Evolutionary conservation across 179 eudicot genomes (phyloP).

Genomic region (Carnegiea gigantea): DNA sequence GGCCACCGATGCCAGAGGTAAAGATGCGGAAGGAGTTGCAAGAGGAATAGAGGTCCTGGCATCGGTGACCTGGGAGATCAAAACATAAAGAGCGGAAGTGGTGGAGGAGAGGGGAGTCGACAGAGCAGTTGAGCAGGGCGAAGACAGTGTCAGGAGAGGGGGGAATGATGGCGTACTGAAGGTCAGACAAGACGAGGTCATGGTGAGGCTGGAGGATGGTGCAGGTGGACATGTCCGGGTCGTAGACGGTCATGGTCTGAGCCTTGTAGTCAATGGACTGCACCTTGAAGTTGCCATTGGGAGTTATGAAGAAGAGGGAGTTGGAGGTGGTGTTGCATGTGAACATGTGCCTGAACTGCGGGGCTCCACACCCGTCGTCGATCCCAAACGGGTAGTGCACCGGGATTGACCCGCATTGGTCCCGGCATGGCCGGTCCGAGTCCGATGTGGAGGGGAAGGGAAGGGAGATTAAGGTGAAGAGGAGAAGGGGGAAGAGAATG

Average conservation of each 20-base stretch:
- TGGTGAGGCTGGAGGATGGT: conserved; percentile 90
- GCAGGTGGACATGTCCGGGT: conserved; percentile 96
- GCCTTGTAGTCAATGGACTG: conserved; percentile 68
- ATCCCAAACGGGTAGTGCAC: conserved; percentile 81
- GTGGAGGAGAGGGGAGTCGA: conserved; percentile 80
- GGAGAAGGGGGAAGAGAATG: not conserved
- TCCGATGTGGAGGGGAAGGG: not conserved
- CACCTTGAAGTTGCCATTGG: conserved; percentile 85
- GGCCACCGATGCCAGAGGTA: conserved; percentile 9
- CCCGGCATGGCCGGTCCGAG: conserved; percentile 43
- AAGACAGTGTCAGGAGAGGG: conserved; percentile 83
- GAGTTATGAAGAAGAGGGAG: conserved; percentile 67
- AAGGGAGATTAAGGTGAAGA: conserved; percentile 17
- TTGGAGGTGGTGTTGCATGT: conserved; percentile 54
- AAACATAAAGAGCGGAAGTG: conserved; percentile 70
- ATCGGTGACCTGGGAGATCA: conserved; percentile 74
- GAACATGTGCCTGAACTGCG: conserved; percentile 66
- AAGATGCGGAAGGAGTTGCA: conserved; percentile 73
- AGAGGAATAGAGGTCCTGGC: conserved; percentile 68
- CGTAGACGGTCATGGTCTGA: conserved; percentile 54
- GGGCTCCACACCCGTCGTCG: conserved; percentile 92
- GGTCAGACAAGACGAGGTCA: conserved; percentile 58
- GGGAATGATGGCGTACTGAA: conserved; percentile 68
- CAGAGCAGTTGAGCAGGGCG: conserved; percentile 81
- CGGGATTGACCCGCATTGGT: conserved; percentile 58